Evolutionary conservation across 441 rosid species (phyloP), one percentile per base, ranked within the genome.

Genomic region (Viola pubescens): DNA sequence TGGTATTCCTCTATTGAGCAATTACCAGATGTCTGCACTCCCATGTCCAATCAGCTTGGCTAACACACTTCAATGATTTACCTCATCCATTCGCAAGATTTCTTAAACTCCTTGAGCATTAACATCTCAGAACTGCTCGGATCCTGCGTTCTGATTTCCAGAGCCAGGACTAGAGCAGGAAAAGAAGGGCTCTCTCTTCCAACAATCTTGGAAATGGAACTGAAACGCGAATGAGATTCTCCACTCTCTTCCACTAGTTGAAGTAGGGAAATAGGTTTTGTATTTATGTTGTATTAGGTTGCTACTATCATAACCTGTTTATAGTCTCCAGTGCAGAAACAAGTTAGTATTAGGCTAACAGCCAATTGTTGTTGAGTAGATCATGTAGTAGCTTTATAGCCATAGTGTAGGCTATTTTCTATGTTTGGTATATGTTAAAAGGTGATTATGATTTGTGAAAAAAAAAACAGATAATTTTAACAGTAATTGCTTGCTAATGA

Each of bases 101-200:
- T 67, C 49, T 53, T 66, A 52, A 64, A 56, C 62, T 70, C 77
- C 75, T 70, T 75, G 81, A 76, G 73, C 78, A 60, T 68, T 65
- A 63, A 61, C 51, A n/a, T 48, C 7, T 57, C 48, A 37, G 58
- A 53, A 60, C 66, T 69, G 42, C 54, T 74, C 77, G 77, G 48
- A 75, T 75, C 79, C 70, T 71, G 79, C 60, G 67, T 70, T 70
- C 68, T 59, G 71, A 70, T 49, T 62, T 37, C 49, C 48, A 63
- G 63, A 59, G 53, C 65, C 54, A 46, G 45, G 58, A 55, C 34
- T 1, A 16, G 61, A 65, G 68, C 59, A 63, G 53, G 52, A 41
- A 52, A 56, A 56, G 38, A 61, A 47, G 48, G 60, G 26, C 58
- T 60, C 41, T 45, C 54, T 60, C 53, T 46, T 45, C 55, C 4